Conservation (phyloP, 345 rosid genomes). For the Camelina laxa region DNA sequence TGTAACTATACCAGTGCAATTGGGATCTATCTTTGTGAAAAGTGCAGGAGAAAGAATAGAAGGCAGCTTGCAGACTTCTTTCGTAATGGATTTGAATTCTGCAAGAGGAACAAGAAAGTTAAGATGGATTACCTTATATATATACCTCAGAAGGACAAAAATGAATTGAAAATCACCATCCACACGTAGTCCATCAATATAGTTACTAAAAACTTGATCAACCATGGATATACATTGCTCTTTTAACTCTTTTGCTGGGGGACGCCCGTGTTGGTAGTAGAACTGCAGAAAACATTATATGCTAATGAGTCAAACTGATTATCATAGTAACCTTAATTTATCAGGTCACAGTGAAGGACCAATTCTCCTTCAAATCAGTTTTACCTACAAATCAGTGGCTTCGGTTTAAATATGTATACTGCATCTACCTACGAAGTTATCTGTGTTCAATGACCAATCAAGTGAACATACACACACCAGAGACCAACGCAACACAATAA, state of each 20-base stretch:
- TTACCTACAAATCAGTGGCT: constrained; percentile 14
- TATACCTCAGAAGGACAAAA: not conserved
- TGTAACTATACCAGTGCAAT: constrained; percentile 58
- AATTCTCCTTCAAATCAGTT: not conserved
- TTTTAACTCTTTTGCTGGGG: constrained; percentile 64
- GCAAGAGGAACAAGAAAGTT: constrained; percentile 35
- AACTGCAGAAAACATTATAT: constrained; percentile 51
- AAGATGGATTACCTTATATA: not conserved
- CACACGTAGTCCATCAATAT: constrained; percentile 55
- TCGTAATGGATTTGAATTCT: constrained; percentile 72
- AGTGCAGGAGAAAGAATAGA: constrained; percentile 63
- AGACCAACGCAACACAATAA: not conserved
- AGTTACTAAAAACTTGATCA: constrained; percentile 54
- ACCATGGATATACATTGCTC: constrained; percentile 58
- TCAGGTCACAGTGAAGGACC: not conserved
- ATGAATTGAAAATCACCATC: constrained; percentile 53
- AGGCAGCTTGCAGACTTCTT: constrained; percentile 80
- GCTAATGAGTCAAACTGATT: not conserved
- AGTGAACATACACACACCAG: not conserved
- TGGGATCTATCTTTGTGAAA: constrained; percentile 65
- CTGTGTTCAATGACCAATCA: constrained; percentile 7
- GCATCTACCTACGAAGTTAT: not conserved
- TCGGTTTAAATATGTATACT: not conserved
- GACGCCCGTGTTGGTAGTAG: constrained; percentile 71
- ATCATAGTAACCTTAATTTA: not conserved